These are phyloP conservation scores for Arthrobotrys pseudoclavata DNA, from an alignment of 2,329 filamentous ascomycete species.

Conservation along the genomic window DNA sequence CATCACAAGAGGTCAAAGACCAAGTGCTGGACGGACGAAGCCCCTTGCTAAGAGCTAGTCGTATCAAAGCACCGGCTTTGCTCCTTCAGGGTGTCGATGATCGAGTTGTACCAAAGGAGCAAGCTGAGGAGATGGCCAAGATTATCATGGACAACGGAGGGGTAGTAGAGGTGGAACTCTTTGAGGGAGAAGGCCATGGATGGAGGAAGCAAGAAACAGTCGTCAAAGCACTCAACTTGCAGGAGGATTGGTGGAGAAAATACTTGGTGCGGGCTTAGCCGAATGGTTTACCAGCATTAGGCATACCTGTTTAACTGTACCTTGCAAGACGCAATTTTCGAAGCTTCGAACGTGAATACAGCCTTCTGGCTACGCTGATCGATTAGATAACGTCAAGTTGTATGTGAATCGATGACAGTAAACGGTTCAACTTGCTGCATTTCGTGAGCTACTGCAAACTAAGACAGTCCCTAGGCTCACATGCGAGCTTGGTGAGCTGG, in stretches of 20 bases:
- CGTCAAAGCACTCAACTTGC: conserved; percentile 67
- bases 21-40: conserved; percentile 69
- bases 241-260: conserved; percentile 69
- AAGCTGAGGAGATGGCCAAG: conserved; percentile 71
- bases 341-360: neutral
- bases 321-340: neutral
- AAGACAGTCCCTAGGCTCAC: conserved; percentile 10
- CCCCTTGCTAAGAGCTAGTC: conserved; percentile 69
- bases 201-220: conserved; percentile 68
- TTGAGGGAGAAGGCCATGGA: conserved; percentile 71
- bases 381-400: conserved; percentile 25
- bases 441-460: neutral
- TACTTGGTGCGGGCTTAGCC: conserved; percentile 64
- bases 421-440: neutral
- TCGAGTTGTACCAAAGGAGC: conserved; percentile 73
- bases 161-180: conserved; percentile 69
- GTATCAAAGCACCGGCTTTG: conserved; percentile 70
- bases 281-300: neutral
- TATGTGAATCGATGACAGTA: neutral
- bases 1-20: conserved; percentile 66
- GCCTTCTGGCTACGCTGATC: neutral
- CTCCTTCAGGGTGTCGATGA: conserved; percentile 73
- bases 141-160: conserved; percentile 67
- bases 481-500: conserved; percentile 21
- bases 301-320: neutral